Evolutionary conservation across 2,329 filamentous ascomycete genomes (phyloP).

Genomic region (Bipolaris oryzae): DNA sequence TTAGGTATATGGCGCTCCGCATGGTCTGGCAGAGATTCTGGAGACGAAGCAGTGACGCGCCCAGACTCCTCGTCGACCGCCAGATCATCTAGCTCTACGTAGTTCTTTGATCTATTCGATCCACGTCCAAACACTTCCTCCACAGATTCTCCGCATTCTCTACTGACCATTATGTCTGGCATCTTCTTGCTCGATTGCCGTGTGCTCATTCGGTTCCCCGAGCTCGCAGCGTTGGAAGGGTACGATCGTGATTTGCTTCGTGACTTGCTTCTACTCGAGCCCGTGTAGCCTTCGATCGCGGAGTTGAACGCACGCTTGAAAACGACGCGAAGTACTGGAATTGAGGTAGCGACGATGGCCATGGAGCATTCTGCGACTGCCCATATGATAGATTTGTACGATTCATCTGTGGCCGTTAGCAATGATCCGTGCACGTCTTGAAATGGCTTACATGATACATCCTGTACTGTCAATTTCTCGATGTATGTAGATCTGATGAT

Average conservation of each 20-base stretch:
- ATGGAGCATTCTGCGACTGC: constrained; percentile 19
- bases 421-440: background rate
- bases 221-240: constrained; percentile 6
- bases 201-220: constrained; percentile 6
- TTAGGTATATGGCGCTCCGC: constrained; percentile 5
- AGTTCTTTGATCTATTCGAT: constrained; percentile 4
- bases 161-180: background rate
- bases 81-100: constrained; percentile 11
- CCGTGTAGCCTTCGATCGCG: constrained; percentile 12
- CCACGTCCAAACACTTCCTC: constrained; percentile 4
- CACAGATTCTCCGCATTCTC: constrained; percentile 6
- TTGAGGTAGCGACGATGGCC: constrained; percentile 19
- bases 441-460: constrained; percentile 18
- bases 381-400: constrained; percentile 19
- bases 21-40: constrained; percentile 3
- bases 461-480: constrained; percentile 12
- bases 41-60: constrained; percentile 3
- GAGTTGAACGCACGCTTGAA: constrained; percentile 18
- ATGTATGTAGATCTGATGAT: constrained; percentile 15
- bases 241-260: constrained; percentile 4
- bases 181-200: constrained; percentile 4
- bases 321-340: constrained; percentile 20
- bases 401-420: constrained; percentile 12
- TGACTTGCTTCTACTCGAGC: constrained; percentile 3
- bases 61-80: constrained; percentile 9